Evolutionary conservation across 805 yeast species (phyloP), one percentile per base, ranked within the genome.

Genomic region (Candida parachauliodes): DNA sequence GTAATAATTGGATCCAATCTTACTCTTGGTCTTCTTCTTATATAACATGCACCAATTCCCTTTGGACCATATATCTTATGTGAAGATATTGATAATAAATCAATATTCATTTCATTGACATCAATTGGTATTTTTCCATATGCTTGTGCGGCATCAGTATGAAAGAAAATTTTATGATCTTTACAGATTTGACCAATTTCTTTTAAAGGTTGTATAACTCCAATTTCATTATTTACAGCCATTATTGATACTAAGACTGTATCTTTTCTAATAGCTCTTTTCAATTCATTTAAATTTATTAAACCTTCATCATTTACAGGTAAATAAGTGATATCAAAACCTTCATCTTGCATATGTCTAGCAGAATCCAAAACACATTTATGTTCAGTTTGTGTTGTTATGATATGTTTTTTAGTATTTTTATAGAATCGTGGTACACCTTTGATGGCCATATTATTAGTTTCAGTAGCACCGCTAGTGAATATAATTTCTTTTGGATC

Each of bases 151-250:
- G 85, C 94, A 59, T 93, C 98, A 8, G 98, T 83, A 67, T 93
- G 98, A 82, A 93, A 93, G 55, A 89, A 93, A 28, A 93, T 83
- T 68, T 93, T 93, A 59, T 87, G 72, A 50, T 79, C 76, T 47
- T 89, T 76, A 66, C 98, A 93, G 40, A 93, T 71, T 39, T 71
- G 65, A 33, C 98, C 98, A 52, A 93, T 93, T 61, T 88, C 96
- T 54, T 87, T 93, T 41, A 93, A 68, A 8, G 98, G 98, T 70
- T 93, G 98, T 55, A 88, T 79, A 29, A 93, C 98, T 40, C 98
- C 98, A 52, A 93, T 93, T 70, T 93, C 98, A 63, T 93, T 93
- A 69, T 93, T 93, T 33, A 93, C 98, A 20, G 95, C 91, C 98
- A 93, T 93, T 28, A 91, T 73, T 11, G 96, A 86, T 12, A 93